A percentile compares a stretch with the other conserved stretches of the same genome.
These are phyloP conservation scores for Ganoderma sp. DNA, from an alignment of 1,284 basidiomycete genomes.

Conservation along the genomic window DNA sequence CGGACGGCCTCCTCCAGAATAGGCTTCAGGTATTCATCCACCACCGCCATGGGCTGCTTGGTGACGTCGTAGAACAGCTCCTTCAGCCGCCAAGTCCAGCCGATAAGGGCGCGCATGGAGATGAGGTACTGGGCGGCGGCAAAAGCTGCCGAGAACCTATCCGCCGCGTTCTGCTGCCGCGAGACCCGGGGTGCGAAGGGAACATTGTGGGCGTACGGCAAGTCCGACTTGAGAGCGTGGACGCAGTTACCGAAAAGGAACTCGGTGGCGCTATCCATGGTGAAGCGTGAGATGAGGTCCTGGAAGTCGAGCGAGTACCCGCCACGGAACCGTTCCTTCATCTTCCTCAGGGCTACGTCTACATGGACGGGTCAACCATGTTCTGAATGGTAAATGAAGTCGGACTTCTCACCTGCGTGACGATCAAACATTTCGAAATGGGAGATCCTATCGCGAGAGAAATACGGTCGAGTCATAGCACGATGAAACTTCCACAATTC, in stretches of 20 bases:
- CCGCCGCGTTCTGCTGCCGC: slow-evolving; percentile 21
- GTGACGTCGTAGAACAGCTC: slow-evolving; percentile 28
- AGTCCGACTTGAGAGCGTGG: slow-evolving; percentile 39
- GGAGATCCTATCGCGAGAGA: slow-evolving; percentile 28
- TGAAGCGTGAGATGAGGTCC: slow-evolving; percentile 45
- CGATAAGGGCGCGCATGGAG: slow-evolving; percentile 41
- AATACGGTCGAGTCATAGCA: slow-evolving; percentile 39
- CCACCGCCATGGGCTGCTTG: slow-evolving; percentile 28
- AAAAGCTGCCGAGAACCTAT: slow-evolving; percentile 50
- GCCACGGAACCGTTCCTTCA: slow-evolving; percentile 29
- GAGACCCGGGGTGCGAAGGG: slow-evolving; percentile 3
- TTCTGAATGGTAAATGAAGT: no score
- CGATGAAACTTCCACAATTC: slow-evolving; percentile 44
- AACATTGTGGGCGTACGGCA: slow-evolving; percentile 41
- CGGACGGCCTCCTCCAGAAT: slow-evolving; percentile 48
- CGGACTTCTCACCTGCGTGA: slow-evolving; percentile 18
- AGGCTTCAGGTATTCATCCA: slow-evolving; percentile 41
- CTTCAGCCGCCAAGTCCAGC: slow-evolving; percentile 34
- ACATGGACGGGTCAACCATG: neutral
- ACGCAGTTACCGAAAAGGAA: slow-evolving; percentile 49
- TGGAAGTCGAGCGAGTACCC: slow-evolving; percentile 31
- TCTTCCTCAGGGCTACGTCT: slow-evolving; percentile 28
- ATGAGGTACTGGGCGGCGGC: slow-evolving; percentile 44
- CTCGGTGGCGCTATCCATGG: slow-evolving; percentile 48
- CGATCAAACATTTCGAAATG: slow-evolving; percentile 32